A percentile compares a stretch with the other conserved stretches of the same genome.
phyloP scores from a whole-genome alignment of 257 asterid species.

The Nicotiana sylvestris region DNA sequence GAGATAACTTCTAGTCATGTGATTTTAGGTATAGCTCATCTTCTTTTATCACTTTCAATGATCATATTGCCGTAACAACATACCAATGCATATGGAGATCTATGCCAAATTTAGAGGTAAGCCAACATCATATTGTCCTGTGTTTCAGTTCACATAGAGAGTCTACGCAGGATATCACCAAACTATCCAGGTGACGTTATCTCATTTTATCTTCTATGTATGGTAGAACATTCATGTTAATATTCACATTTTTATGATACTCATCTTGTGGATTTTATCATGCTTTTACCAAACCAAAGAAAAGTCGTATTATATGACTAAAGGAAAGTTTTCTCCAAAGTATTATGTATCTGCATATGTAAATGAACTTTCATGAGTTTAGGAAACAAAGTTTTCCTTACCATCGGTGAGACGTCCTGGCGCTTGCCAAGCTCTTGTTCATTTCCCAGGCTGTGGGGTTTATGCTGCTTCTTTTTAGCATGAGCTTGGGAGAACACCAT shows the following conservation, averaged over 20 bases:
- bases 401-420: background rate
- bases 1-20: background rate
- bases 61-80: background rate
- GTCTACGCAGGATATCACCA: background rate
- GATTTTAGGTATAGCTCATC: background rate
- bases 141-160: background rate
- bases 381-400: background rate
- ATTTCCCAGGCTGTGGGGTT: slow-evolving; percentile 36
- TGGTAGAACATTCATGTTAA: background rate
- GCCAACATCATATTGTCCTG: background rate
- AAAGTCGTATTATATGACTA: background rate
- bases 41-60: background rate
- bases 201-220: background rate
- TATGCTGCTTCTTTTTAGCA: slow-evolving; percentile 36
- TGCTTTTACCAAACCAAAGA: background rate
- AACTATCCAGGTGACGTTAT: background rate
- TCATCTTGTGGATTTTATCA: background rate
- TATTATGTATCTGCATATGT: background rate
- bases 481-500: slow-evolving; percentile 36
- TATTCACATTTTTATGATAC: background rate
- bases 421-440: slow-evolving; percentile 31
- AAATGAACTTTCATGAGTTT: background rate
- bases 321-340: background rate
- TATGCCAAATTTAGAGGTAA: background rate
- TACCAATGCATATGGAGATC: background rate